Base-by-base conservation (phyloP, 1,284 basidiomycete species). In the Fomitopsis palustris region DNA sequence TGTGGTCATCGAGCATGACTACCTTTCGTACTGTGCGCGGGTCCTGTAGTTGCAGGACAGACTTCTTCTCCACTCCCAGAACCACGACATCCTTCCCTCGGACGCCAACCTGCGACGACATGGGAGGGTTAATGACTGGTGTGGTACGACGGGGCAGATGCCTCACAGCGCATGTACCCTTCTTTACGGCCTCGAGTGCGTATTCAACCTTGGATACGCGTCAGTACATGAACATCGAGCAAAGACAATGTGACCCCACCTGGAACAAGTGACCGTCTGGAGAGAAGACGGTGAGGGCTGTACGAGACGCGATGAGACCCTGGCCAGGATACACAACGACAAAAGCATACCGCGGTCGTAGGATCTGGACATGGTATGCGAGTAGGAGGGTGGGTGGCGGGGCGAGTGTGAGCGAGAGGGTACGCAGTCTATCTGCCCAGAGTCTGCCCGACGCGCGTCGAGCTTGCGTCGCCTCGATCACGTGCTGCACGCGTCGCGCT, bases 31-130 rank as follows among this genome's bases (percentile, higher is more conserved):
- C 95, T 1, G 97, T 99, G 58, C 97, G 84, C 10, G 97, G 93
- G 77, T 99, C 97, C 81, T 99, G 97, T 8, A 99, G 84, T 75
- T 99, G 97, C 27, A 98, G 81, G 17, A 98, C 88, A 0, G 93
- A 95, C 77, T 98, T 99, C 88, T 99, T 99, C 82, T 99, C 97
- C 21, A 99, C 97, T 56, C 96, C 97, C 27, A 99, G 83, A 4
- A 99, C 95, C 4, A 98, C 97, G 37, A 96, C 92, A 69, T 96
- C 90, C 72, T 93, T 90, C 64, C 97, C 97, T 62, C 95, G 87
- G 33, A 99, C 94, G 55, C 97, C 97, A 61, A 99, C 95, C 95
- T 96, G 59, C 45, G 49, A 49, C 41, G n/a, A n/a, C n/a, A n/a
- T n/a, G 6, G 25, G 53, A 27, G 33, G 51, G 9, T 47, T 25